phyloP scores from a whole-genome alignment of 2,329 filamentous ascomycete genomes.

The Thermochaetoides dissita region DNA sequence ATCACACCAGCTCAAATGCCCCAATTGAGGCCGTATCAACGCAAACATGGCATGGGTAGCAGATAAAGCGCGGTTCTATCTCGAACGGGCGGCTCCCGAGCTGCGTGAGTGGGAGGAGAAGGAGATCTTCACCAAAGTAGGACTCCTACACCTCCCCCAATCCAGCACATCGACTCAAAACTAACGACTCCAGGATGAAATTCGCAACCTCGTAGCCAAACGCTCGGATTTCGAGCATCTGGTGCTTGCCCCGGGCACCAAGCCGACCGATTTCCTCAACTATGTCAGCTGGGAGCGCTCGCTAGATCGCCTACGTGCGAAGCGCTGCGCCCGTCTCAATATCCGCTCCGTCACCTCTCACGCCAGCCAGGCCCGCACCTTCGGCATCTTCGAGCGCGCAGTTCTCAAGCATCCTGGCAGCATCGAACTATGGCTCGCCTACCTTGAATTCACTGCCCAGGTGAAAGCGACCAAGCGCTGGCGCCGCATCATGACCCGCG shows the following conservation, averaged over 20 bases:
- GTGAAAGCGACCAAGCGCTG: conserved; percentile 53
- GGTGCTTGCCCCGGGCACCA: conserved; percentile 67
- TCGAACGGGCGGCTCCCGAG: conserved; percentile 85
- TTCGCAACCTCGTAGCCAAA: conserved; percentile 74
- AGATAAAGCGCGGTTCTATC: conserved; percentile 89
- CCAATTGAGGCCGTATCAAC: neutral
- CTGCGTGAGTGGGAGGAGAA: conserved; percentile 86
- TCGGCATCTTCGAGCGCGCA: conserved; percentile 77
- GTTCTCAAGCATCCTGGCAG: conserved; percentile 75
- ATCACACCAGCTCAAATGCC: no score
- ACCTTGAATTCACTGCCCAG: conserved; percentile 65
- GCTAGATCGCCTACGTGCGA: conserved; percentile 62
- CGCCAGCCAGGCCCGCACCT: conserved; percentile 67
- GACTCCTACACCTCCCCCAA: conserved; percentile 8
- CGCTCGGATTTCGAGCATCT: conserved; percentile 88
- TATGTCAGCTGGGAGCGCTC: conserved; percentile 64
- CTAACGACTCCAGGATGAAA: conserved; percentile 54
- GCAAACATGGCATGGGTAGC: conserved; percentile 61
- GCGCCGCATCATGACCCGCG: conserved; percentile 49
- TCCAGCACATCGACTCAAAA: conserved; percentile 6
- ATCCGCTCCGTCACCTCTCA: conserved; percentile 56
- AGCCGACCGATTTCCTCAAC: conserved; percentile 63
- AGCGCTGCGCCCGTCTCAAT: conserved; percentile 68
- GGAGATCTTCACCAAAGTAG: conserved; percentile 70
- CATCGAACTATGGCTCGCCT: conserved; percentile 74